Conservation (phyloP, 345 rosid species). For the Moringa oleifera region DNA sequence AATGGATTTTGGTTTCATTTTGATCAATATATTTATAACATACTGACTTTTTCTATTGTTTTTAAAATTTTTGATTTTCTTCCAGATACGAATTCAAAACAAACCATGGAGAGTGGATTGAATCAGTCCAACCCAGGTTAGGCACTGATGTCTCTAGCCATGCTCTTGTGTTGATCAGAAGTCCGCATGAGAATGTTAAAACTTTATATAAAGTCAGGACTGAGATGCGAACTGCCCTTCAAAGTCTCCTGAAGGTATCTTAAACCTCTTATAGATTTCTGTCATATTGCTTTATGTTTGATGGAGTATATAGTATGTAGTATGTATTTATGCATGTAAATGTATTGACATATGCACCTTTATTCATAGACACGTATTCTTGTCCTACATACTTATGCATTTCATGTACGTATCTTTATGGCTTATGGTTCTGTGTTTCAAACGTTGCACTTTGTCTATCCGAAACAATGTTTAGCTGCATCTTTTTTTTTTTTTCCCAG, state of each 20-base stretch:
- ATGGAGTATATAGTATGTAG: too few relatives aligned
- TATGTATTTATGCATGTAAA: too few relatives aligned
- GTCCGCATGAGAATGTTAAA: conserved; percentile 48
- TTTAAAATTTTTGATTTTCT: background rate
- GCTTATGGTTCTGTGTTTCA: too few relatives aligned
- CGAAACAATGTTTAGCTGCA: background rate
- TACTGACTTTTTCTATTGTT: too few relatives aligned
- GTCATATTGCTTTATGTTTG: background rate
- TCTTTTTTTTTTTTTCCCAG: conserved; percentile 26
- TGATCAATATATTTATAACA: too few relatives aligned
- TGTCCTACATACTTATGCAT: background rate
- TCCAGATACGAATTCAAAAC: conserved; percentile 81
- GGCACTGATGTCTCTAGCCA: conserved; percentile 49
- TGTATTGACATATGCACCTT: too few relatives aligned
- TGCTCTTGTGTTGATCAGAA: conserved; percentile 53
- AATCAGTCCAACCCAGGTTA: conserved; percentile 63
- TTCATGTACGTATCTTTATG: too few relatives aligned
- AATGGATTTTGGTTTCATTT: too few relatives aligned
- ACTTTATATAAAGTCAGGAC: conserved; percentile 58
- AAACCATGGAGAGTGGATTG: conserved; percentile 85
- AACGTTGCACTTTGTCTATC: too few relatives aligned
- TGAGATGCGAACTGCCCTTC: conserved; percentile 73
- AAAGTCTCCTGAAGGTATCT: conserved; percentile 71
- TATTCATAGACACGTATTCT: too few relatives aligned
- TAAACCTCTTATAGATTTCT: background rate